Evolutionary conservation across 164 flowering plant genomes (phyloP).

Genomic region (Paratinospora sagittata): DNA sequence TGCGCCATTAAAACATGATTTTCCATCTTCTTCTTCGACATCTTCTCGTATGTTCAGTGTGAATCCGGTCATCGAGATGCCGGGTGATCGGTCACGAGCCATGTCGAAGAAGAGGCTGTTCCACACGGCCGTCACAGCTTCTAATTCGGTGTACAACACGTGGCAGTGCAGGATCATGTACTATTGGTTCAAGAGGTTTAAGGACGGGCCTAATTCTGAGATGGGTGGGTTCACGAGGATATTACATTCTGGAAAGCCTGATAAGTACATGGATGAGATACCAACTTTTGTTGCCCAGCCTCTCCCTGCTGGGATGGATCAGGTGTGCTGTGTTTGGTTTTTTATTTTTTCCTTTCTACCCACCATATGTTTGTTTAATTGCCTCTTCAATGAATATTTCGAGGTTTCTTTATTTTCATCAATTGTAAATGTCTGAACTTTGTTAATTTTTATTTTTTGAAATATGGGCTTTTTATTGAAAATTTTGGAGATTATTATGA

Average conservation of each 20-base stretch:
- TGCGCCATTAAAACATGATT: too few relatives aligned
- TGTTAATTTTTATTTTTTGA: neutral
- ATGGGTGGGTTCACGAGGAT: slow-evolving; percentile 99
- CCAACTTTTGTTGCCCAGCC: slow-evolving; percentile 98
- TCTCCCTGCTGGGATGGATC: slow-evolving; percentile 80
- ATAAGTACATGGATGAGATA: slow-evolving; percentile 87
- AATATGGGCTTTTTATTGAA: neutral
- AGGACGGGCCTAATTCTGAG: slow-evolving; percentile 49
- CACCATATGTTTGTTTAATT: neutral
- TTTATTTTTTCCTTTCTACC: too few relatives aligned
- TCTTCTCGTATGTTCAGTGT: too few relatives aligned
- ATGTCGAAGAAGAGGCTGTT: slow-evolving; percentile 45
- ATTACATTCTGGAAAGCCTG: slow-evolving; percentile 86
- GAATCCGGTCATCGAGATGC: slow-evolving; percentile 83
- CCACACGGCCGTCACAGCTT: slow-evolving; percentile 95
- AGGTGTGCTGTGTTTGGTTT: slow-evolving; percentile 32
- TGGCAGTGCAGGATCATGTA: slow-evolving; percentile 99
- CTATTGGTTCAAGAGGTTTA: slow-evolving; percentile 89
- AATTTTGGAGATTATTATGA: neutral
- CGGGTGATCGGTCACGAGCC: slow-evolving; percentile 27
- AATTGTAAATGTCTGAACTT: too few relatives aligned
- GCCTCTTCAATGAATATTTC: neutral
- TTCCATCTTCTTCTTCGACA: too few relatives aligned
- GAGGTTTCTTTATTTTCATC: neutral
- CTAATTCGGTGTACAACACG: slow-evolving; percentile 83